Percentiles rank a stretch among this genome's conserved stretches.
Conservation (phyloP, 306 rosid species). For the Corylus americana region DNA sequence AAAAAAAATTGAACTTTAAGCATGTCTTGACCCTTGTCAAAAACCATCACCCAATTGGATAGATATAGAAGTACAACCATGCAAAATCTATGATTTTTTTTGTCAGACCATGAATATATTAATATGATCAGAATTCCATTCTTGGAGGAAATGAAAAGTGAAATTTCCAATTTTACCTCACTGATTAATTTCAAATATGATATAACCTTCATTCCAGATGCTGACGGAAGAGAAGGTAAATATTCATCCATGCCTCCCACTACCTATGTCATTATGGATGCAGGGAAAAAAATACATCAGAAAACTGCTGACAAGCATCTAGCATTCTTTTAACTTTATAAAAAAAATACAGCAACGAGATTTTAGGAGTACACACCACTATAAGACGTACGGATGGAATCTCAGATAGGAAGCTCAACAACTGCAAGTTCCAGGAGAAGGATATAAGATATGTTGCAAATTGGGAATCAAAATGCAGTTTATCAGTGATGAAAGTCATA, state of each 20-base stretch:
- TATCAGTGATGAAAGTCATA: neutral
- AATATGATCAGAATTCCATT: neutral
- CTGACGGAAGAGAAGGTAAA: slow-evolving; percentile 76
- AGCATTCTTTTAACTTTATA: neutral
- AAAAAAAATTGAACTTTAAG: neutral
- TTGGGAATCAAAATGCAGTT: slow-evolving; percentile 7
- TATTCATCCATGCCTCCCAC: slow-evolving; percentile 92
- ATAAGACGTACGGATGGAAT: slow-evolving; percentile 79
- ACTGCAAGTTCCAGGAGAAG: slow-evolving; percentile 57
- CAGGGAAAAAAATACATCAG: slow-evolving; percentile 20
- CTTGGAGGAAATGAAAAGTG: neutral
- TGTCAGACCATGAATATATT: neutral
- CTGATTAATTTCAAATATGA: slow-evolving; percentile 67
- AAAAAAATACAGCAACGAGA: slow-evolving; percentile 24
- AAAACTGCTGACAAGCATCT: neutral
- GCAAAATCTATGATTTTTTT: neutral
- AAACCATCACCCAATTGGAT: neutral
- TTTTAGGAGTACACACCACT: slow-evolving; percentile 66
- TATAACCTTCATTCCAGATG: slow-evolving; percentile 71
- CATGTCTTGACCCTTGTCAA: neutral
- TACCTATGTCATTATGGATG: slow-evolving; percentile 48
- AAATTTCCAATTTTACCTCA: slow-evolving; percentile 57
- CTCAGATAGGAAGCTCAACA: slow-evolving; percentile 84
- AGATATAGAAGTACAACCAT: neutral
- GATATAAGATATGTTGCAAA: slow-evolving; percentile 28